Evolutionary conservation across 2,329 filamentous ascomycete genomes (phyloP).

Genomic region (Didymella pomorum): DNA sequence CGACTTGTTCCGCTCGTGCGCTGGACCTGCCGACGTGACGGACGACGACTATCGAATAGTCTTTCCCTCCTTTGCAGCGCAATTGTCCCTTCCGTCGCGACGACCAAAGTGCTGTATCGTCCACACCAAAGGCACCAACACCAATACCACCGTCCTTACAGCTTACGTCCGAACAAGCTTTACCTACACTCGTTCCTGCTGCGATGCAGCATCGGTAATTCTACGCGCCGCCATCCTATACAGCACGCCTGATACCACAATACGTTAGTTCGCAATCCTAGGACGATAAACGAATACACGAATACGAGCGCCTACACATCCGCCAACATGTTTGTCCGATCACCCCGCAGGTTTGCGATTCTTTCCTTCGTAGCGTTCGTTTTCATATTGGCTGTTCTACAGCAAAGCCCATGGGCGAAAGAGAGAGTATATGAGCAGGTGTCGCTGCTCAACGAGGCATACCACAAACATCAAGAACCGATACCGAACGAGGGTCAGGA

Average conservation of each 20-base stretch:
- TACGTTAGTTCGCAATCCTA: conserved; percentile 28
- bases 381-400: conserved; percentile 40
- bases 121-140: background rate
- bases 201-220: conserved; percentile 36
- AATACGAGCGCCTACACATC: conserved; percentile 32
- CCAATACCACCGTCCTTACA: conserved; percentile 20
- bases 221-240: conserved; percentile 22
- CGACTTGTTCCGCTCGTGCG: background rate
- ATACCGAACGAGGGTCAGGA: conserved; percentile 22
- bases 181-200: conserved; percentile 17
- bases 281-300: conserved; percentile 22
- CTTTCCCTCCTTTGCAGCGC: conserved; percentile 12
- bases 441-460: conserved; percentile 29
- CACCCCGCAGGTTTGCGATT: conserved; percentile 50
- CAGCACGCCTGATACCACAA: conserved; percentile 23
- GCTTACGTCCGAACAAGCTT: conserved; percentile 4
- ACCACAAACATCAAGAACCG: conserved; percentile 24
- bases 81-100: conserved; percentile 2
- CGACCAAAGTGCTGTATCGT: conserved; percentile 14
- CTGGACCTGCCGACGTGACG: conserved; percentile 6
- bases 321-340: conserved; percentile 44
- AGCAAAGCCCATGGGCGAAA: conserved; percentile 41
- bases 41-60: conserved; percentile 10
- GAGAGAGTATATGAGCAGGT: conserved; percentile 39
- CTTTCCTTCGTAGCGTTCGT: conserved; percentile 47